Percentiles rank a stretch among this genome's conserved stretches.
These are phyloP conservation scores for Blastocystis sp. DNA, from an alignment of 352 stramenopile species.

Conservation along the genomic window DNA sequence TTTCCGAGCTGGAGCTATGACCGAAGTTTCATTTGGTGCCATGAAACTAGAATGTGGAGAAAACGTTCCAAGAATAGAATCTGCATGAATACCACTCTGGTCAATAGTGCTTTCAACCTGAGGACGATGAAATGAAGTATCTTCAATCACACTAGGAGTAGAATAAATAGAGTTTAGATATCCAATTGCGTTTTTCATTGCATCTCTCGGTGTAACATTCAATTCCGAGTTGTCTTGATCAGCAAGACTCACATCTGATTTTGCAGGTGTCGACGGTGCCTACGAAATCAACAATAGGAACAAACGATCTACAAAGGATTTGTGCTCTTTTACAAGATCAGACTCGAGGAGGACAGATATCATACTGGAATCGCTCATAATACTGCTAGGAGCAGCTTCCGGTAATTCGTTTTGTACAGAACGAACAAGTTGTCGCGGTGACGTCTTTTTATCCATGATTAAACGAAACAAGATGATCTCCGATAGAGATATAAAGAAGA, in stretches of 20 bases:
- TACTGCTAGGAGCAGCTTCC: conserved; percentile 5
- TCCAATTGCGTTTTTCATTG: neutral
- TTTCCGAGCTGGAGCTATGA: neutral
- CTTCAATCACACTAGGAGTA: neutral
- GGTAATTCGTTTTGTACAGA: conserved; percentile 28
- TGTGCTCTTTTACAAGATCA: conserved; percentile 9
- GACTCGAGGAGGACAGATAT: neutral
- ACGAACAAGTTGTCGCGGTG: neutral
- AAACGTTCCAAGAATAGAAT: conserved; percentile 1
- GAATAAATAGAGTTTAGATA: conserved; percentile 8
- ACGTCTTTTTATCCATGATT: neutral
- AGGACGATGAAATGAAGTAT: neutral
- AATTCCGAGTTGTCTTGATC: neutral
- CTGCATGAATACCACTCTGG: neutral
- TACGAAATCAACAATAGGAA: neutral
- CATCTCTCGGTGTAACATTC: neutral
- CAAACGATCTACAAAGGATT: neutral
- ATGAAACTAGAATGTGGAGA: conserved; percentile 31
- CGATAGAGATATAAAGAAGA: no score
- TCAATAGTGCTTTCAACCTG: neutral
- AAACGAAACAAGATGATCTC: no score
- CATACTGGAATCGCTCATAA: conserved; percentile 48
- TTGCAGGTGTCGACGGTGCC: neutral
- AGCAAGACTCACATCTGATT: neutral
- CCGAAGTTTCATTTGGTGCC: conserved; percentile 1